phyloP scores from a whole-genome alignment of 257 asterid species.

The Pogostemon cablin region DNA sequence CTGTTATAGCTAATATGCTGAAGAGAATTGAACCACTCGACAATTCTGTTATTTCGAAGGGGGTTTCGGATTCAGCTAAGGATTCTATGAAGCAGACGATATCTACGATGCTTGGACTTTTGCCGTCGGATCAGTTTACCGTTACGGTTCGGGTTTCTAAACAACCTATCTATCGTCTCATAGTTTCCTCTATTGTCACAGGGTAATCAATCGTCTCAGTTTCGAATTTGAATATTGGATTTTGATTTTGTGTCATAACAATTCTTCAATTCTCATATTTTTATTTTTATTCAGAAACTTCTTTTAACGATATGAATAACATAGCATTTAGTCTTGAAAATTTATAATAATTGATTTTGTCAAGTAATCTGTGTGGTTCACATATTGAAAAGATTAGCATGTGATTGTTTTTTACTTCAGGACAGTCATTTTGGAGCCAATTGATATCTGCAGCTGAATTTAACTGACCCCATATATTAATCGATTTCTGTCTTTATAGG shows the following conservation, averaged over 20 bases:
- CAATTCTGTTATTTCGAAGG: constrained; percentile 73
- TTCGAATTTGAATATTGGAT: constrained; percentile 17
- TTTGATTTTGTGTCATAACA: constrained; percentile 10
- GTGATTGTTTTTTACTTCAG: not conserved
- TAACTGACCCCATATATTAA: constrained; percentile 7
- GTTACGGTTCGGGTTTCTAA: constrained; percentile 72
- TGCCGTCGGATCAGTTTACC: constrained; percentile 91
- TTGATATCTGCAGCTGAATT: constrained; percentile 20
- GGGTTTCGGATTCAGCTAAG: constrained; percentile 88
- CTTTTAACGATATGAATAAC: no score
- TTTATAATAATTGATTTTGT: not conserved
- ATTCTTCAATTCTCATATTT: not conserved
- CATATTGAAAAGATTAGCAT: not conserved
- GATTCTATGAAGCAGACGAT: constrained; percentile 99
- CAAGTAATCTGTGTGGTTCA: not conserved
- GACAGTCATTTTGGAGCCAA: not conserved
- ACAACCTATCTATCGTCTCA: constrained; percentile 74
- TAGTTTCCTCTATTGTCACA: constrained; percentile 83
- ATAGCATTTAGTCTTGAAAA: not conserved
- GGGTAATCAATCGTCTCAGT: constrained; percentile 57
- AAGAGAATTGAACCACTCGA: constrained; percentile 92
- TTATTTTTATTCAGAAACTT: no score
- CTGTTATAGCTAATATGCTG: constrained; percentile 86
- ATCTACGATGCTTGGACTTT: constrained; percentile 94
- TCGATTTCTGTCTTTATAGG: constrained; percentile 44